These are phyloP conservation scores for Beta vulgaris DNA, from an alignment of 148 eudicot species.

Conservation along the genomic window DNA sequence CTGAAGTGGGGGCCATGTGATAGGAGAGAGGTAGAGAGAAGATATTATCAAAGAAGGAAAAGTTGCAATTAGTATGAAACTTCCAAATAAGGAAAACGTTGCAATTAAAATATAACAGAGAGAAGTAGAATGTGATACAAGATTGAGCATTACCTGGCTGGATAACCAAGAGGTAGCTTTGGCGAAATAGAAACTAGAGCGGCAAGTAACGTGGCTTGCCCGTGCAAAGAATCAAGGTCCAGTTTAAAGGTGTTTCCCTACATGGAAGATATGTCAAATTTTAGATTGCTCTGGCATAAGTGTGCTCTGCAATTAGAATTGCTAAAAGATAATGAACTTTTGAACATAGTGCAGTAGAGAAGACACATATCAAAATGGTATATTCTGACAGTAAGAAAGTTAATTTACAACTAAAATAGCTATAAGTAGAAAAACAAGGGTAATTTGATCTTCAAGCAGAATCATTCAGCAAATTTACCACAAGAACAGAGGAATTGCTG, in stretches of 20 bases:
- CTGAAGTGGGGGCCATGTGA: no score
- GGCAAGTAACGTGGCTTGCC: slow-evolving; percentile 86
- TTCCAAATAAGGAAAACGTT: no score
- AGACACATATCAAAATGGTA: background rate
- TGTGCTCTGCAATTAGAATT: background rate
- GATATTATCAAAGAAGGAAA: no score
- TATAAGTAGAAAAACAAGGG: background rate
- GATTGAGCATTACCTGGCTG: slow-evolving; percentile 60
- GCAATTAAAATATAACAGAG: no score
- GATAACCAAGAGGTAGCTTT: slow-evolving; percentile 93
- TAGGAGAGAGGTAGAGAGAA: no score
- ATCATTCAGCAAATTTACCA: background rate
- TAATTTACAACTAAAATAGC: background rate
- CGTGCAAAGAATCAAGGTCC: slow-evolving; percentile 86
- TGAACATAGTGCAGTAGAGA: background rate
- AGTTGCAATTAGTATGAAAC: no score
- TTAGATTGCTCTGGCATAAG: background rate
- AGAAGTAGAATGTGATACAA: slow-evolving; percentile 1
- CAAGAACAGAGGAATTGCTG: background rate
- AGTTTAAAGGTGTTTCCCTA: slow-evolving; percentile 70
- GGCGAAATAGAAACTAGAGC: slow-evolving; percentile 83
- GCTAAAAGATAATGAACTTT: background rate
- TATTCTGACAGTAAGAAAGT: background rate
- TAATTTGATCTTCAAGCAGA: background rate
- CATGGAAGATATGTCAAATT: slow-evolving; percentile 14